Percentiles rank a stretch among this genome's conserved stretches.
Evolutionary conservation across 495 filamentous ascomycete species (phyloP).

Genomic region (Podospora conica): DNA sequence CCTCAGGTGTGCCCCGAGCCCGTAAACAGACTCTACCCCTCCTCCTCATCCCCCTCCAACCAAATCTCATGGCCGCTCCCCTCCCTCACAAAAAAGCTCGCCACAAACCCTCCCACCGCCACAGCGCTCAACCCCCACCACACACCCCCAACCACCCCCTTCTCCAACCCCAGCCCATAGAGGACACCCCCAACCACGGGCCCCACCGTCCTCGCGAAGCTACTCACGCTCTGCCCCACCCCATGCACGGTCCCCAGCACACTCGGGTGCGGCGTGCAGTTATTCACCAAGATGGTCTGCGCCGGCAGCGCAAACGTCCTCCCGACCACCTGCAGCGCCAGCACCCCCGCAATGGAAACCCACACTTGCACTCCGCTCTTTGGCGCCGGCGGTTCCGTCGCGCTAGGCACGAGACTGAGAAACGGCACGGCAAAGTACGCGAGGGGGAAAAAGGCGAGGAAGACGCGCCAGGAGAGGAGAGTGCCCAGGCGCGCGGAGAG

Average conservation of each 20-base stretch:
- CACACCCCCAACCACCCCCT: constrained; percentile 66
- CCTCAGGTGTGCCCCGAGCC: neutral
- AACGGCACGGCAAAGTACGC: constrained; percentile 68
- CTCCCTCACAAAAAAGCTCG: constrained; percentile 64
- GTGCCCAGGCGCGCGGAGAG: constrained; percentile 64
- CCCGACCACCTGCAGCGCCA: constrained; percentile 67
- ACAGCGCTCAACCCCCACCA: constrained; percentile 68
- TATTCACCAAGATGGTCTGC: constrained; percentile 74
- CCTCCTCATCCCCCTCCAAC: constrained; percentile 62
- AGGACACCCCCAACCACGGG: constrained; percentile 65
- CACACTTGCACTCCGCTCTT: constrained; percentile 63
- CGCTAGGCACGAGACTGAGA: constrained; percentile 62
- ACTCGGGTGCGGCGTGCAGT: constrained; percentile 72
- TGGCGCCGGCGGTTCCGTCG: constrained; percentile 50
- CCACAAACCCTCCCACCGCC: constrained; percentile 54
- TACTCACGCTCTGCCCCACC: constrained; percentile 67
- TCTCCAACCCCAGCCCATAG: constrained; percentile 63
- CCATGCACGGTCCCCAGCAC: constrained; percentile 81
- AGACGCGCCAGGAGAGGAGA: constrained; percentile 58
- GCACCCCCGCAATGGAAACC: constrained; percentile 58
- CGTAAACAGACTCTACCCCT: constrained; percentile 9
- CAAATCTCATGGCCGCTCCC: constrained; percentile 67
- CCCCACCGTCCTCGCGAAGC: constrained; percentile 65
- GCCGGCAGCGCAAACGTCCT: constrained; percentile 79
- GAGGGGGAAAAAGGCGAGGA: constrained; percentile 65